Base-by-base conservation (phyloP, 179 eudicot species). In the Beta macrorhiza region DNA sequence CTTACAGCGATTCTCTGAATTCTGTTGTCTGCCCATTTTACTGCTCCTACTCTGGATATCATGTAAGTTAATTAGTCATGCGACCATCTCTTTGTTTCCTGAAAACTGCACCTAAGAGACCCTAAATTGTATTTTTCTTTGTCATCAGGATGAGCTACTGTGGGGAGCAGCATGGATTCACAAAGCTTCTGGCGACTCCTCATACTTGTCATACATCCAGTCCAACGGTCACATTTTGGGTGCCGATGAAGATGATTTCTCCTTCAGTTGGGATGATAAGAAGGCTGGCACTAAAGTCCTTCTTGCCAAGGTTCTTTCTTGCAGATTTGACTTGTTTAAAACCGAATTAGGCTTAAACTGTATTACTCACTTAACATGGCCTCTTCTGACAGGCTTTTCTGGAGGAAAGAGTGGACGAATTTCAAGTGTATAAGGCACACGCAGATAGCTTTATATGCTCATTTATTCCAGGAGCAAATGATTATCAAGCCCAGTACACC, bases 151-250 rank as follows among this genome's bases (percentile, higher is more conserved):
- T 79, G 98, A 95, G 86, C 97, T 95, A 20, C 81, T 95, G 52
- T 95, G 98, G 98, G 97, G 92, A 22, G 98, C 98, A 25, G 87
- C 98, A 22, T 95, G 98, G 98, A 89, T 95, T 51, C 92, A 90
- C 70, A 88, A 75, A 85, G 98, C 98, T 72, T 84, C 97, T 20
- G 82, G 86, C 29, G 74, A 95, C 62, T 61, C 79, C 32, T 81
- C 97, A 1, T 93, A 91, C 83, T 67, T 92, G 84, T 47, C 85
- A 7, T 95, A 92, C 87, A 95, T 95, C 42, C 90, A 95, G 25
- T 81, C 92, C 69, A 93, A 92, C 25, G 94, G 98, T 57, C 97
- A 90, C 74, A 87, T 83, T 9, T 58, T 91, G 69, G 98, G 98
- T 51, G 91, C 97, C 9, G 88, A 91, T 51, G 94, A 93, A 6